phyloP scores from a whole-genome alignment of 805 yeast genomes.

The Lachancea sp. region DNA sequence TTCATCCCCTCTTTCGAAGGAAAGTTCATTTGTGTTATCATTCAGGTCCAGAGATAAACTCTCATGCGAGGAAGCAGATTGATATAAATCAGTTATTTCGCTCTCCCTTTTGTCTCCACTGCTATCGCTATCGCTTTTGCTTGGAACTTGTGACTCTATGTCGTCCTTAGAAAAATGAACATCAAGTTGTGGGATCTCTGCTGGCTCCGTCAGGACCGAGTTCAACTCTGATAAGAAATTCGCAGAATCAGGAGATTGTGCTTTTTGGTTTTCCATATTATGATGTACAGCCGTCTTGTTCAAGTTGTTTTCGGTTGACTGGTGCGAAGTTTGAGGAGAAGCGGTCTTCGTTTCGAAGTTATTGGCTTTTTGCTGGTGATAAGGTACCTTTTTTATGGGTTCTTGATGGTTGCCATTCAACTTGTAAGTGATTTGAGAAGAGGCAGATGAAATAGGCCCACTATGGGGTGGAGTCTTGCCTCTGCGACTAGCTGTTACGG shows the following conservation, averaged over 20 bases:
- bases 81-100: slow-evolving; percentile 2
- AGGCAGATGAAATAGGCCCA: background rate
- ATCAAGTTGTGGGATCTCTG: background rate
- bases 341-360: too few species aligned
- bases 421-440: background rate
- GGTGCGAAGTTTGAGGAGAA: too few species aligned
- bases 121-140: background rate
- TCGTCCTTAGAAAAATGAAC: background rate
- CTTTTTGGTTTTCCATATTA: background rate
- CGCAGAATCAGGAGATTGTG: slow-evolving; percentile 9
- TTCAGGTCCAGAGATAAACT: slow-evolving; percentile 9
- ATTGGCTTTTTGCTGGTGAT: background rate
- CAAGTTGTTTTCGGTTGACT: too few species aligned
- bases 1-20: slow-evolving; percentile 30
- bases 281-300: background rate
- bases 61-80: slow-evolving; percentile 9
- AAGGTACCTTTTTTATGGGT: too few species aligned
- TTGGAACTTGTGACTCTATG: background rate
- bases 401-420: too few species aligned
- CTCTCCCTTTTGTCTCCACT: slow-evolving; percentile 6
- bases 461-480: background rate
- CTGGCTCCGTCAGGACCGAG: slow-evolving; percentile 14
- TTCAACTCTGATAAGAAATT: slow-evolving; percentile 23
- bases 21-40: slow-evolving; percentile 29
- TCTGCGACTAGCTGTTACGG: background rate